Percentiles rank a stretch among this genome's conserved stretches.
Evolutionary conservation across 164 flowering plant species (phyloP).

Genomic region (Tetrastigma voinierianum): DNA sequence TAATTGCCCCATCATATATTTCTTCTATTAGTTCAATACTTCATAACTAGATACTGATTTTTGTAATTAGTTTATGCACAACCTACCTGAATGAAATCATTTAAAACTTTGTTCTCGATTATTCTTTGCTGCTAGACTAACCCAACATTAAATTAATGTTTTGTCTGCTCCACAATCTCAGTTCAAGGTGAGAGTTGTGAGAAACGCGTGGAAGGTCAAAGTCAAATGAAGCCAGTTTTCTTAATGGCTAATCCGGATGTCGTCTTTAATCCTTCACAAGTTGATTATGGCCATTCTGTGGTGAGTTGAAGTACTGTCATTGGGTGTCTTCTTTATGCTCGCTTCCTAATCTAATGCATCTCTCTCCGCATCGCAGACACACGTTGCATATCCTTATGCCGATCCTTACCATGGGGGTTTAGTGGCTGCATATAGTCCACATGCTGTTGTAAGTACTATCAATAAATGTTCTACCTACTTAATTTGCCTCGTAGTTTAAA

Average conservation of each 20-base stretch:
- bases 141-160: not conserved
- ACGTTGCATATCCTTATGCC: conserved; percentile 41
- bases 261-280: conserved; percentile 29
- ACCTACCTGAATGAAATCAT: not conserved
- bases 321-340: conserved; percentile 4
- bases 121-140: not conserved
- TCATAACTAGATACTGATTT: no score
- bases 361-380: conserved; percentile 35
- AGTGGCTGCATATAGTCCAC: conserved; percentile 53
- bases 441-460: conserved; percentile 45
- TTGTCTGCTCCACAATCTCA: conserved; percentile 4
- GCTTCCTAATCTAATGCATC: conserved; percentile 7
- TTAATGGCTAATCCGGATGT: conserved; percentile 38
- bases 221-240: conserved; percentile 38
- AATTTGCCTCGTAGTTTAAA: no score
- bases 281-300: conserved; percentile 40
- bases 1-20: no score
- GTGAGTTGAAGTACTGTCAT: conserved; percentile 29
- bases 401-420: conserved; percentile 52
- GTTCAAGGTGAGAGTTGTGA: conserved; percentile 38
- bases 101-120: not conserved
- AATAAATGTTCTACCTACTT: no score
- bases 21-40: not conserved
- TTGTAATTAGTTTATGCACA: no score
- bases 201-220: conserved; percentile 30